Evolutionary conservation across 352 stramenopile species (phyloP).

Genomic region (Globisporangium yorkense): DNA sequence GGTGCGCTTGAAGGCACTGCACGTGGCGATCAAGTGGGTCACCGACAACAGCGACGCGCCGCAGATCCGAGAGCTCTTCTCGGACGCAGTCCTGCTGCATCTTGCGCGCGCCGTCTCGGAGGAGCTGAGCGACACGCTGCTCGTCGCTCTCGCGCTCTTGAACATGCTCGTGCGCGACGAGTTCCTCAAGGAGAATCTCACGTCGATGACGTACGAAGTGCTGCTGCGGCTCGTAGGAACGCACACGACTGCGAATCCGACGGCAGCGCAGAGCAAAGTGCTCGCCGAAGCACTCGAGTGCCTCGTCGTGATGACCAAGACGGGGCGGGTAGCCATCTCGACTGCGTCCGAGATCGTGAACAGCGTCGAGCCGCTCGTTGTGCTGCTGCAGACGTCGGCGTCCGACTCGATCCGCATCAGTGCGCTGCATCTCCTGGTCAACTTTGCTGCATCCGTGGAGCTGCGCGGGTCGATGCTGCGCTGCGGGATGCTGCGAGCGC

Average conservation of each 20-base stretch:
- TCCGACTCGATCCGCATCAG: slow-evolving; percentile 39
- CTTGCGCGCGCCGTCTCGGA: slow-evolving; percentile 50
- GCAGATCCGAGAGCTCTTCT: slow-evolving; percentile 20
- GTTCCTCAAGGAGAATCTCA: slow-evolving; percentile 39
- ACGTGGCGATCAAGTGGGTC: slow-evolving; percentile 35
- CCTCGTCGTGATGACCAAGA: slow-evolving; percentile 43
- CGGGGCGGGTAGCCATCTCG: slow-evolving; percentile 18
- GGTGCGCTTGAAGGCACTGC: slow-evolving; percentile 48
- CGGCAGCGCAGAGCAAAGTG: slow-evolving; percentile 18
- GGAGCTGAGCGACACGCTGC: slow-evolving; percentile 24
- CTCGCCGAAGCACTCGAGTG: slow-evolving; percentile 44
- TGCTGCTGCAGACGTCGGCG: slow-evolving; percentile 22
- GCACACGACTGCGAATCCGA: slow-evolving; percentile 5
- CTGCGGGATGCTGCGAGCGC: slow-evolving; percentile 31
- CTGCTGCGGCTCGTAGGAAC: slow-evolving; percentile 43
- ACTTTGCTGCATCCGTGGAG: slow-evolving; percentile 45
- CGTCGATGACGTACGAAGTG: slow-evolving; percentile 56
- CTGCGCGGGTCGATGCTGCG: slow-evolving; percentile 34
- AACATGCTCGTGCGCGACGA: slow-evolving; percentile 48
- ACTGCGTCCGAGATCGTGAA: slow-evolving; percentile 31
- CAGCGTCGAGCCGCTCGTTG: slow-evolving; percentile 41
- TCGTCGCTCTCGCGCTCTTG: slow-evolving; percentile 40
- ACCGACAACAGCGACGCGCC: slow-evolving; percentile 28
- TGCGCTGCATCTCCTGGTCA: slow-evolving; percentile 61
- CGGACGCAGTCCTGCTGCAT: slow-evolving; percentile 30